Base-by-base conservation (phyloP, 1,284 basidiomycete species). In the Naganishia albida region DNA sequence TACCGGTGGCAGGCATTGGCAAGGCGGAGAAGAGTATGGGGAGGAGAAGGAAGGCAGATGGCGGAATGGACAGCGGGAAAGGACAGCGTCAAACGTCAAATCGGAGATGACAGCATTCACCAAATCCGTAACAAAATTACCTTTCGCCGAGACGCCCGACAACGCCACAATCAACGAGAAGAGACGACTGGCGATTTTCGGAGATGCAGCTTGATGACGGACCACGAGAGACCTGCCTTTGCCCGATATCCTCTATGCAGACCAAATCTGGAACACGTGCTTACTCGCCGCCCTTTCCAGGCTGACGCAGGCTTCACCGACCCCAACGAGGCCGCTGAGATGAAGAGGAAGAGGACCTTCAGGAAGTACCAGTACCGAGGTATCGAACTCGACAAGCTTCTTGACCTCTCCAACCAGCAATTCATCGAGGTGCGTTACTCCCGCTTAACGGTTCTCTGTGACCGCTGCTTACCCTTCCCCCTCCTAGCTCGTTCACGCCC, bases 321-420 rank as follows among this genome's bases (percentile, higher is more conserved):
- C 81, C 90, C 91, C 76, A 80, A 86, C 80, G 82, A 90, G 79
- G 92, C 92, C 74, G 92, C 92, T 72, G 92, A 93, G 81, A 85
- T 94, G 83, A 95, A 95, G 89, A 93, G 93, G 84, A 92, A 88
- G 86, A 85, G 95, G 79, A 93, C 92, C 70, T 99, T 99, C 90
- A 91, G 91, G 79, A 98, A 95, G 78, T 99, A 97, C 85, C 90
- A 90, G 54, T 99, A 95, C 88, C 90, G 95, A 78, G 95, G 96
- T 76, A 84, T 98, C 74, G 93, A 96, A 84, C 89, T 97, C 72
- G 91, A 97, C 79, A 90, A 95, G 82, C 91, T 99, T 78, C 85
- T 99, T 76, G 95, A 99, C 82, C 81, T 99, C 84, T 86, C 83
- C 83, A 98, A 95, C 77, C 95, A 98, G 81, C 90, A 93, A 75